Evolutionary conservation across 1,284 basidiomycete genomes (phyloP).

Genomic region (Fomes fomentarius): DNA sequence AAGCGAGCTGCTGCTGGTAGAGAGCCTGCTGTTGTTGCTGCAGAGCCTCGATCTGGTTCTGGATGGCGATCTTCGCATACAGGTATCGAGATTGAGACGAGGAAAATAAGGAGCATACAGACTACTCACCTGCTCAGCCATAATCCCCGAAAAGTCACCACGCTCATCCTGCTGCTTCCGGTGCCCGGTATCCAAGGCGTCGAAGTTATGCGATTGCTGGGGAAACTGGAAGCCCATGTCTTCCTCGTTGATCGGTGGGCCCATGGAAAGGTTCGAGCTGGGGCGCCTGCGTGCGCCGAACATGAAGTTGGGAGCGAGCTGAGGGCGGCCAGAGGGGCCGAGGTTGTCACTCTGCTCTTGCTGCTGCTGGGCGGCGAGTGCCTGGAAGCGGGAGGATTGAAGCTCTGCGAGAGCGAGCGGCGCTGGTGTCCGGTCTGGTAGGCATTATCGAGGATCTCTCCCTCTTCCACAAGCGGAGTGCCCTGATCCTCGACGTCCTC

Average conservation of each 20-base stretch:
- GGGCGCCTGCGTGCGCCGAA: slow-evolving; percentile 77
- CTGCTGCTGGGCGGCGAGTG: slow-evolving; percentile 70
- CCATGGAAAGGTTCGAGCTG: slow-evolving; percentile 53
- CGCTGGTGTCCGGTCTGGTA: slow-evolving; percentile 64
- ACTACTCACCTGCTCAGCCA: slow-evolving; percentile 82
- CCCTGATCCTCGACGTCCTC: slow-evolving; percentile 72
- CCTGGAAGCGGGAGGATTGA: slow-evolving; percentile 88
- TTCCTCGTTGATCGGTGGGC: slow-evolving; percentile 78
- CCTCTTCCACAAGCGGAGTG: slow-evolving; percentile 64
- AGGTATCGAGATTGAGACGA: background rate
- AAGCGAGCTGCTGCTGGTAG: slow-evolving; percentile 85
- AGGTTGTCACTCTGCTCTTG: slow-evolving; percentile 68
- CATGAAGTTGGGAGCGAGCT: slow-evolving; percentile 87
- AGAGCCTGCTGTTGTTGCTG: slow-evolving; percentile 91
- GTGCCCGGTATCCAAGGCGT: slow-evolving; percentile 41
- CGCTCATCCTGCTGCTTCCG: slow-evolving; percentile 57
- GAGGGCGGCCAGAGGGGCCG: slow-evolving; percentile 84
- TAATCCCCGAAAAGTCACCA: slow-evolving; percentile 81
- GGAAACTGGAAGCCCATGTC: slow-evolving; percentile 83
- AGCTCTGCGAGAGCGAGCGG: slow-evolving; percentile 78
- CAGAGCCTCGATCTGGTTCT: slow-evolving; percentile 88
- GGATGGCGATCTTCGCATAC: slow-evolving; percentile 74
- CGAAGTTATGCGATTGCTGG: slow-evolving; percentile 54
- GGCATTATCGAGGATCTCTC: slow-evolving; percentile 68
- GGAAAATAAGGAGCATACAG: background rate